Percentiles rank a stretch among this genome's conserved stretches.
Evolutionary conservation across 306 rosid species (phyloP).

Genomic region (Herpetospermum pedunculosum): DNA sequence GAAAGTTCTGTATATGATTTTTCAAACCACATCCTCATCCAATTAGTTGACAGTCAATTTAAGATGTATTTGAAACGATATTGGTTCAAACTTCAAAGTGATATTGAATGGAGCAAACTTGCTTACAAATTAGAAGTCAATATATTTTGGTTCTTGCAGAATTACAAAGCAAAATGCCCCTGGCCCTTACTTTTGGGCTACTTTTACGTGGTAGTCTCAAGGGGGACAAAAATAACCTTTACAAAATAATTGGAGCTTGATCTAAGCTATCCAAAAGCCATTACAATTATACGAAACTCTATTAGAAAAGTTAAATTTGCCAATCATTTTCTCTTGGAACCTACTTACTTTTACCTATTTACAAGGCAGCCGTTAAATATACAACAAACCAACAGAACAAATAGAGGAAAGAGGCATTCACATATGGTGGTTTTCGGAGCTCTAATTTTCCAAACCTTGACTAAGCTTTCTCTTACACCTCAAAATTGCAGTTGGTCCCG

Average conservation of each 20-base stretch:
- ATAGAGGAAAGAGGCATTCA: not conserved
- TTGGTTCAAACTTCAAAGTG: not conserved
- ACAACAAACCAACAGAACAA: not conserved
- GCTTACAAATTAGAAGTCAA: not conserved
- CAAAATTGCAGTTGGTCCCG: constrained; percentile 24
- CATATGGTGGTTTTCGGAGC: not conserved
- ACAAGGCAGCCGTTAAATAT: not conserved
- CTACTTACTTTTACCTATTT: not conserved
- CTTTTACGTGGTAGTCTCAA: too few relatives aligned
- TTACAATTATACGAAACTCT: not conserved
- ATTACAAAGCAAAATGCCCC: not conserved
- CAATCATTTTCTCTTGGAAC: not conserved
- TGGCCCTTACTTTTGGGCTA: not conserved
- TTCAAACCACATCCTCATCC: not conserved
- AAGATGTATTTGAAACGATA: not conserved
- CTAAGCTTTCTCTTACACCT: constrained; percentile 40
- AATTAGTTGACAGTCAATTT: not conserved
- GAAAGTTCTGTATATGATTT: not conserved
- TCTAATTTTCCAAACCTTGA: not conserved
- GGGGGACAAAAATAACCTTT: not conserved
- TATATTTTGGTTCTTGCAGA: not conserved
- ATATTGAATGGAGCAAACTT: not conserved
- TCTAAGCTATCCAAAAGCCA: constrained; percentile 3
- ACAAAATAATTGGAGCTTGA: constrained; percentile 1
- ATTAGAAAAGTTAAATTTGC: not conserved